phyloP scores from a whole-genome alignment of 139 green algal genomes.

The Auxenochlorella protothecoides region DNA sequence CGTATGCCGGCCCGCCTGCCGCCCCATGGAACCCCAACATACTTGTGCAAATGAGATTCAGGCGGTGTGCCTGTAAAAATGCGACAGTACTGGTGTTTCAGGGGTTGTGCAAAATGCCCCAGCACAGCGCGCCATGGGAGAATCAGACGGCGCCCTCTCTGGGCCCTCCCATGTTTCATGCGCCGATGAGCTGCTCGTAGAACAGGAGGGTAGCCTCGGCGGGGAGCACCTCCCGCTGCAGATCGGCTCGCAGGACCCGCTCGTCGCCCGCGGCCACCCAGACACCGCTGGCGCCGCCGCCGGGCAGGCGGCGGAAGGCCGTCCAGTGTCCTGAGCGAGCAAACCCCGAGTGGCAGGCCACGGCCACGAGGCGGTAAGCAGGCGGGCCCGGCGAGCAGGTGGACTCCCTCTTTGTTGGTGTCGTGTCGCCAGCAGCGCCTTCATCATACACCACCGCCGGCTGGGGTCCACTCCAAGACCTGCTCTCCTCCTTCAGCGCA shows the following conservation, averaged over 20 bases:
- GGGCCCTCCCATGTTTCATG: neutral
- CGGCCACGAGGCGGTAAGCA: neutral
- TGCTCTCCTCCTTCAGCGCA: too few species aligned
- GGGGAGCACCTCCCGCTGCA: neutral
- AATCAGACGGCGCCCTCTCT: too few species aligned
- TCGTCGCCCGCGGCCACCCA: constrained; percentile 5
- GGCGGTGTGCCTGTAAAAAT: too few species aligned
- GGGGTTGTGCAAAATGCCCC: too few species aligned
- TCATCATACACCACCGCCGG: too few species aligned
- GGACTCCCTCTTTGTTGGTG: neutral
- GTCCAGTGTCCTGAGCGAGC: neutral
- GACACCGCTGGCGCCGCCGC: neutral
- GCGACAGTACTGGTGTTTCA: too few species aligned
- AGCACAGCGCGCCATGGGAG: too few species aligned
- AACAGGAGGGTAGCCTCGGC: neutral
- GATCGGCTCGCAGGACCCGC: neutral
- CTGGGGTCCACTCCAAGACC: too few species aligned
- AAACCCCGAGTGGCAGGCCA: neutral
- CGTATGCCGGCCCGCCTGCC: too few species aligned
- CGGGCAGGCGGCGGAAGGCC: neutral
- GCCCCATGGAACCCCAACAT: too few species aligned
- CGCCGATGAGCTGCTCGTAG: neutral
- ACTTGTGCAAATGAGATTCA: too few species aligned
- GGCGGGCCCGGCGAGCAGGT: neutral
- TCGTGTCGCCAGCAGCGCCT: too few species aligned